These are phyloP conservation scores for Trypanosoma lewisi DNA, from an alignment of 208 protist species.

Conservation along the genomic window DNA sequence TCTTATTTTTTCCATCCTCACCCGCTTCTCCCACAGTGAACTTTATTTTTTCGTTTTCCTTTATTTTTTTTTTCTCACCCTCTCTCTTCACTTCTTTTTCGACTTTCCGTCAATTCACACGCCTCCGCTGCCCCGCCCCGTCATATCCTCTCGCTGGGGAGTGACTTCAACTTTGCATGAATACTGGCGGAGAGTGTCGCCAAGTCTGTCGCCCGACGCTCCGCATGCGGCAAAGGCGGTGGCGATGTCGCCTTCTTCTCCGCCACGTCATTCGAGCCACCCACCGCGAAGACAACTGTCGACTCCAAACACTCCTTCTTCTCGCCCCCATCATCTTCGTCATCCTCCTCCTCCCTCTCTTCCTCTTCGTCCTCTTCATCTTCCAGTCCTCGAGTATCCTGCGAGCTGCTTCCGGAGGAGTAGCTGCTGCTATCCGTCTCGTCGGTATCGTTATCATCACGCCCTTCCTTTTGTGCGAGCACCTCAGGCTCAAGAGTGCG, in stretches of 20 bases:
- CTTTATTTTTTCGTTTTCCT: conserved; percentile 6
- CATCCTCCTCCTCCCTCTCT: conserved; percentile 1
- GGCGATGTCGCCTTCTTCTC: neutral
- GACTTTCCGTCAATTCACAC: neutral
- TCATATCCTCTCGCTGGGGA: conserved; percentile 11
- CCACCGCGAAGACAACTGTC: neutral
- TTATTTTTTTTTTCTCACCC: neutral
- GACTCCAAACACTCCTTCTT: conserved; percentile 22
- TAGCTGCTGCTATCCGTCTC: conserved; percentile 22
- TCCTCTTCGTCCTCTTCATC: conserved; percentile 4
- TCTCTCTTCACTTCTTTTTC: neutral
- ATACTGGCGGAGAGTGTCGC: conserved; percentile 16
- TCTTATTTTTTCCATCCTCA: neutral
- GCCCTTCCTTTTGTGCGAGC: conserved; percentile 10
- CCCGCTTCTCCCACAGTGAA: too few species aligned
- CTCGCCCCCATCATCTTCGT: conserved; percentile 4
- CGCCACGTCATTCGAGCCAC: neutral
- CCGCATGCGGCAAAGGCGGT: neutral
- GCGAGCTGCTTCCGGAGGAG: conserved; percentile 9
- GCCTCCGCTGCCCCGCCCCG: too few species aligned
- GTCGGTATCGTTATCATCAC: conserved; percentile 17
- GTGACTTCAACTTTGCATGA: conserved; percentile 11
- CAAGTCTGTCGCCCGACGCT: conserved; percentile 9
- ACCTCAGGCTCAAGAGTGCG: conserved; percentile 52
- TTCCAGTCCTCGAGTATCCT: conserved; percentile 10